Conservation (phyloP, 192 early-diverging fungal genomes). For the Chytriomyces hyalinus region DNA sequence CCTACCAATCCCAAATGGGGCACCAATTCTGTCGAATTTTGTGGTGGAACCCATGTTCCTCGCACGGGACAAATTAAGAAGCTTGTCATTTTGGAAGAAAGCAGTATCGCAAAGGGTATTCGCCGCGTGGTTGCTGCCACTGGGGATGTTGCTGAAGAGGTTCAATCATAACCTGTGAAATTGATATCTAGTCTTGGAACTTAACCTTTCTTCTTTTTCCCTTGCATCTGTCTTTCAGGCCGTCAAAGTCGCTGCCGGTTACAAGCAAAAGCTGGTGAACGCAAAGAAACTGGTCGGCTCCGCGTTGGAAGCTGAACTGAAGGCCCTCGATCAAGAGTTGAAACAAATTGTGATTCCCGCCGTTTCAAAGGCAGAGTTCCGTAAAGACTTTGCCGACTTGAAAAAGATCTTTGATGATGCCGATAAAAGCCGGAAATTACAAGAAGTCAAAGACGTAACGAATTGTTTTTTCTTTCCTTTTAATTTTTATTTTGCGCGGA, state of each 20-base stretch:
- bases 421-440: conserved; percentile 88
- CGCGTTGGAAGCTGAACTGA: conserved; percentile 78
- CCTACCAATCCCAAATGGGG: conserved; percentile 82
- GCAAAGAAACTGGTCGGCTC: conserved; percentile 63
- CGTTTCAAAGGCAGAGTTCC: conserved; percentile 76
- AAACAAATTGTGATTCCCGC: conserved; percentile 81
- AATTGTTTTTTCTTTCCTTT: background rate
- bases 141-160: conserved; percentile 81
- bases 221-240: conserved; percentile 43
- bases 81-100: conserved; percentile 87
- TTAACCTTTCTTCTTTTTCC: background rate
- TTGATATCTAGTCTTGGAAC: background rate
- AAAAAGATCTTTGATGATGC: conserved; percentile 86
- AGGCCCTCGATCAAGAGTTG: conserved; percentile 77
- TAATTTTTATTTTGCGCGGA: background rate
- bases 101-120: conserved; percentile 93
- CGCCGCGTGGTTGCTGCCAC: conserved; percentile 94
- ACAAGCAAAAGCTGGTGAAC: conserved; percentile 65
- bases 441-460: conserved; percentile 76
- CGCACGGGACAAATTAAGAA: conserved; percentile 89
- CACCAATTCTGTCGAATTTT: conserved; percentile 90
- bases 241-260: conserved; percentile 70
- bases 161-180: conserved; percentile 16
- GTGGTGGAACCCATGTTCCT: conserved; percentile 95
- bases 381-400: conserved; percentile 70